Evolutionary conservation across 2,329 filamentous ascomycete genomes (phyloP).

Genomic region (Neocucurbitaria cava): DNA sequence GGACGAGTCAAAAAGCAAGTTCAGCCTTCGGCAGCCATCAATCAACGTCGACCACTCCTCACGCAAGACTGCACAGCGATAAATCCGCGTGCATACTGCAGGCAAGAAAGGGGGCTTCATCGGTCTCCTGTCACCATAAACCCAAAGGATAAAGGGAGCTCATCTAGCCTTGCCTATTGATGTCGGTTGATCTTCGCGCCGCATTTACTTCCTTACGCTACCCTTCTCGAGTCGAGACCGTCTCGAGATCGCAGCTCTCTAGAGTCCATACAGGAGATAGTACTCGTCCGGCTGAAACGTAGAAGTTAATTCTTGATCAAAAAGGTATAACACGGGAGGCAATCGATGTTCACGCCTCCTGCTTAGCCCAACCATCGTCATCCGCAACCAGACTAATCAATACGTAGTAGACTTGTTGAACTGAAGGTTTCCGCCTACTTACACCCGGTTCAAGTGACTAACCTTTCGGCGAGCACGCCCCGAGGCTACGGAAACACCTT

Average conservation of each 20-base stretch:
- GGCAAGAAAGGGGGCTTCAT: constrained; percentile 28
- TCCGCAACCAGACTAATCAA: constrained; percentile 43
- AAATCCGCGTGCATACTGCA: constrained; percentile 22
- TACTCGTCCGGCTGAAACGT: constrained; percentile 55
- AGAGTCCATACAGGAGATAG: constrained; percentile 63
- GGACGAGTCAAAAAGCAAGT: constrained; percentile 36
- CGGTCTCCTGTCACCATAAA: constrained; percentile 14
- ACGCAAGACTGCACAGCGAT: constrained; percentile 31
- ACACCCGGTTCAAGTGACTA: constrained; percentile 45
- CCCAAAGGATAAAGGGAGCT: constrained; percentile 36
- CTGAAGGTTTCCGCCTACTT: constrained; percentile 32
- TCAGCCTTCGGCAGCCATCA: constrained; percentile 29
- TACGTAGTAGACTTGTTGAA: constrained; percentile 45
- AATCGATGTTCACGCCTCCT: constrained; percentile 42
- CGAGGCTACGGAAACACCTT: constrained; percentile 32
- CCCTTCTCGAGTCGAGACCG: constrained; percentile 62
- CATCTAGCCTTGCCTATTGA: constrained; percentile 52
- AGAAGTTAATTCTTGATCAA: constrained; percentile 23
- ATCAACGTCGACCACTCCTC: constrained; percentile 25
- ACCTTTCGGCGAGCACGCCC: constrained; percentile 31
- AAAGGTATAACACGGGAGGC: constrained; percentile 51
- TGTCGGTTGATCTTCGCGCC: constrained; percentile 66
- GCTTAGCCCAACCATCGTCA: constrained; percentile 31
- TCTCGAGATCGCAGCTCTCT: constrained; percentile 64
- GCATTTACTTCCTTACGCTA: constrained; percentile 62